Base-by-base conservation (phyloP, 768 basidiomycete genomes). In the Rhizopogon rudus region DNA sequence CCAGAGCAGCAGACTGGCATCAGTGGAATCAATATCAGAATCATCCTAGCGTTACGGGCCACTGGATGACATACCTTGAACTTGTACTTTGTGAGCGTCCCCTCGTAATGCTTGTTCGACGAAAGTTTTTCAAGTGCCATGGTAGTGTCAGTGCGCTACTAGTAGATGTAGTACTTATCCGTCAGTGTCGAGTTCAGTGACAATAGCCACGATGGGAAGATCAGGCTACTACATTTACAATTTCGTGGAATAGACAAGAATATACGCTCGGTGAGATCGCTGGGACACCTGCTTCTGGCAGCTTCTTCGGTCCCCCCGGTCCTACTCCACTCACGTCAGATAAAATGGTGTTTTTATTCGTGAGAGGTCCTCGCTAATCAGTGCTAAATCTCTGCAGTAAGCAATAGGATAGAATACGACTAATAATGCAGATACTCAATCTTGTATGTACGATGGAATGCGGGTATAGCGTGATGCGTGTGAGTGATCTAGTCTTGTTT, bases 71-170 rank as follows among this genome's bases (percentile, higher is more conserved):
- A 71, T 59, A 82, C 91, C 77, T 83, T 87, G 77, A 88, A 91
- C 72, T 83, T 89, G 77, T 92, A 98, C 69, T 98, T 98, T 57
- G 74, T 79, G 54, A 98, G 68, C 53, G 81, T 80, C 22, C 96
- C 97, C 55, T 81, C 87, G 58, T 88, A 96, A 10, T 83, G 78
- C 70, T 87, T 87, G 80, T 83, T 93, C 9, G 82, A 77, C 1
- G 91, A 88, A 16, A 93, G 58, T 66, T 84, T 81, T 61, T 89
- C 81, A 60, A 94, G 81, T 35, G 65, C 62, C 48, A 49, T 49
- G 12, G 7, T 31, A 20, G 17, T 12, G 29, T 14, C 13, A 16
- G 39, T 1, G 39, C 5, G 9, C 31, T 31, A 31, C 31, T 31
- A 31, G 31, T 40, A 40, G 39, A 64, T 65, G 71, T 44, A 44